phyloP scores from a whole-genome alignment of 345 rosid species.

The Sisymbrium irio region DNA sequence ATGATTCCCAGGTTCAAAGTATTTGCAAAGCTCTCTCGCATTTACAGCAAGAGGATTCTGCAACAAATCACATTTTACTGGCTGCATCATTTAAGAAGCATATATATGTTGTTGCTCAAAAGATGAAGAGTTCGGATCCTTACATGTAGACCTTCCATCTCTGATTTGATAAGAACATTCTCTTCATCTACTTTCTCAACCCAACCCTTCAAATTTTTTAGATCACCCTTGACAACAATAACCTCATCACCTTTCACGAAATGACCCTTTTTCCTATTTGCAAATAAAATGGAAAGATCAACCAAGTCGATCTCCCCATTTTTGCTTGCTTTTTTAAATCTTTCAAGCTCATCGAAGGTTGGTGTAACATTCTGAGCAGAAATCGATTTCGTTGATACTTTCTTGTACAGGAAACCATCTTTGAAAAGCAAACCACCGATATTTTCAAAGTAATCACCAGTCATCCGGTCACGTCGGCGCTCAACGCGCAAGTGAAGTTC shows the following conservation, averaged over 20 bases:
- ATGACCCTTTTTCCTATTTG: constrained; percentile 84
- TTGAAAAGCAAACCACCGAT: constrained; percentile 66
- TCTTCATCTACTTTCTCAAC: constrained; percentile 95
- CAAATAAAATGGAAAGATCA: constrained; percentile 63
- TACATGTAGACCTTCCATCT: constrained; percentile 81
- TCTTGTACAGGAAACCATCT: constrained; percentile 82
- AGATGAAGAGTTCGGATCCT: constrained; percentile 28
- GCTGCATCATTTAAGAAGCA: background rate
- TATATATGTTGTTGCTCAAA: background rate
- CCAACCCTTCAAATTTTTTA: constrained; percentile 83
- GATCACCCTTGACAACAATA: constrained; percentile 81
- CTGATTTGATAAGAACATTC: constrained; percentile 71
- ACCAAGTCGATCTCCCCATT: constrained; percentile 64
- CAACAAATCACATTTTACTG: background rate
- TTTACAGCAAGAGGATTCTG: constrained; percentile 81
- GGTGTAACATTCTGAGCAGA: constrained; percentile 67
- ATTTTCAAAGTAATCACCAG: constrained; percentile 80
- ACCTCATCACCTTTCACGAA: constrained; percentile 94
- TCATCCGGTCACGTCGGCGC: constrained; percentile 65
- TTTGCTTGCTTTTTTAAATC: constrained; percentile 63
- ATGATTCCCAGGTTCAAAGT: constrained; percentile 87
- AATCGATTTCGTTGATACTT: constrained; percentile 71
- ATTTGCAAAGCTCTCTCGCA: constrained; percentile 82
- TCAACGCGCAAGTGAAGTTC: constrained; percentile 83
- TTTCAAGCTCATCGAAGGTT: constrained; percentile 87